phyloP scores from a whole-genome alignment of 805 yeast species.

The Cyberlindnera samutprakarnensis region DNA sequence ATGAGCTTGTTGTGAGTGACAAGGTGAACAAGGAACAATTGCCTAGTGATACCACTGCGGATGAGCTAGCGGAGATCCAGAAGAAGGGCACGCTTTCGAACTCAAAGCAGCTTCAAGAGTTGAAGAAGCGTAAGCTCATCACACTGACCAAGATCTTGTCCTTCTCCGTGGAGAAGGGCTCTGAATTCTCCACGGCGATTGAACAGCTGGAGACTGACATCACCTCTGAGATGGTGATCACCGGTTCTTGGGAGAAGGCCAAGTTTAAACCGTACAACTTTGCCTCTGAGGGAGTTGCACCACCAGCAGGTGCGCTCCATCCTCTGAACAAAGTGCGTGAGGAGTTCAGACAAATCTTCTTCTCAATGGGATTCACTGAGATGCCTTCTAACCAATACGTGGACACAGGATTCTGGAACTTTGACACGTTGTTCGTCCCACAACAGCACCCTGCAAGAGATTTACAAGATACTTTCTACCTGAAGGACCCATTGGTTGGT shows the following conservation, averaged over 20 bases:
- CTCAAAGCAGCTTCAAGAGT: constrained; percentile 66
- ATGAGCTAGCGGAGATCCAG: constrained; percentile 50
- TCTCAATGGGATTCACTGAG: constrained; percentile 96
- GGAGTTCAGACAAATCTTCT: constrained; percentile 96
- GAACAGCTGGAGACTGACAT: constrained; percentile 85
- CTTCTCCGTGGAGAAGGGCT: constrained; percentile 71
- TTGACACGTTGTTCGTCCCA: constrained; percentile 93
- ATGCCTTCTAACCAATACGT: constrained; percentile 99
- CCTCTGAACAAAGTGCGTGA: constrained; percentile 96
- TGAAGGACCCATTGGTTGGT: constrained; percentile 85
- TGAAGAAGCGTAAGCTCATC: constrained; percentile 90
- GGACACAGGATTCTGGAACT: constrained; percentile 98
- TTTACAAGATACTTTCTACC: constrained; percentile 95
- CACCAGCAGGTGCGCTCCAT: constrained; percentile 89
- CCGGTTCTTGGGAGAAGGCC: constrained; percentile 75
- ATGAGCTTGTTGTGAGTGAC: constrained; percentile 53
- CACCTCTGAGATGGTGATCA: constrained; percentile 84
- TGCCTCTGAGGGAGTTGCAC: constrained; percentile 85
- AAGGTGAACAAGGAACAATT: constrained; percentile 38
- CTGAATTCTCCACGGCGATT: constrained; percentile 76
- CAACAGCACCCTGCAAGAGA: constrained; percentile 99
- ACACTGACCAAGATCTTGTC: constrained; percentile 64
- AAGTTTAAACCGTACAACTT: constrained; percentile 94
- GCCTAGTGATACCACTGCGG: constrained; percentile 64
- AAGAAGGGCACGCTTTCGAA: constrained; percentile 49